phyloP scores from a whole-genome alignment of 192 early-diverging fungal genomes.

The Linnemannia hyalina region DNA sequence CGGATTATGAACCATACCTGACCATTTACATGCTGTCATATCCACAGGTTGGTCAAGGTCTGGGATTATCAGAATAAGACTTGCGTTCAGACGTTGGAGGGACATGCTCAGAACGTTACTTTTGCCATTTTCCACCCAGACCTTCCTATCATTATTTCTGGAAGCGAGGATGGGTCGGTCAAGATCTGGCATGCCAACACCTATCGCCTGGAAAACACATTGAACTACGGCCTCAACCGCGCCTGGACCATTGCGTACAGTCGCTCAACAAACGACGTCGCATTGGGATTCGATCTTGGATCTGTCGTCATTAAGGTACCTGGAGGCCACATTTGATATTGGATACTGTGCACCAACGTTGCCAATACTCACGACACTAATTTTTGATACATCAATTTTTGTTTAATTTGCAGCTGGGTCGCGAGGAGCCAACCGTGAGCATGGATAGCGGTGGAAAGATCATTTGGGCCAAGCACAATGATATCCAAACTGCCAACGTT shows the following conservation, averaged over 20 bases:
- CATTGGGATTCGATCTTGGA: conserved; percentile 97
- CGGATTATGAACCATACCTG: neutral
- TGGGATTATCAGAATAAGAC: conserved; percentile 99
- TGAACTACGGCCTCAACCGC: conserved; percentile 98
- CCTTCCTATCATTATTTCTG: conserved; percentile 96
- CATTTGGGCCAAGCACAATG: conserved; percentile 97
- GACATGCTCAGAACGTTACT: conserved; percentile 95
- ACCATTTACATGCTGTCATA: neutral
- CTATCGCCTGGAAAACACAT: conserved; percentile 94
- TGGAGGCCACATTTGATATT: neutral
- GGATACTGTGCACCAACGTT: neutral
- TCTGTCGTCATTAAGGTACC: conserved; percentile 88
- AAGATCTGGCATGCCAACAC: conserved; percentile 98
- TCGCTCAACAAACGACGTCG: conserved; percentile 91
- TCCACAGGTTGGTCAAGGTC: conserved; percentile 82
- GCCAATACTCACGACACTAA: neutral
- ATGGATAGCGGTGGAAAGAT: conserved; percentile 98
- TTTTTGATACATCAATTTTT: neutral
- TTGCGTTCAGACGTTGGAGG: conserved; percentile 98
- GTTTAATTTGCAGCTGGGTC: conserved; percentile 70
- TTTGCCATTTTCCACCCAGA: conserved; percentile 94
- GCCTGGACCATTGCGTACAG: conserved; percentile 95
- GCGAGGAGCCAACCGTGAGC: conserved; percentile 95
- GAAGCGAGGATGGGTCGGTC: conserved; percentile 95
- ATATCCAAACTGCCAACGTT: conserved; percentile 95